Evolutionary conservation across 805 yeast species (phyloP).

Genomic region (Wickerhamomyces silvicola): DNA sequence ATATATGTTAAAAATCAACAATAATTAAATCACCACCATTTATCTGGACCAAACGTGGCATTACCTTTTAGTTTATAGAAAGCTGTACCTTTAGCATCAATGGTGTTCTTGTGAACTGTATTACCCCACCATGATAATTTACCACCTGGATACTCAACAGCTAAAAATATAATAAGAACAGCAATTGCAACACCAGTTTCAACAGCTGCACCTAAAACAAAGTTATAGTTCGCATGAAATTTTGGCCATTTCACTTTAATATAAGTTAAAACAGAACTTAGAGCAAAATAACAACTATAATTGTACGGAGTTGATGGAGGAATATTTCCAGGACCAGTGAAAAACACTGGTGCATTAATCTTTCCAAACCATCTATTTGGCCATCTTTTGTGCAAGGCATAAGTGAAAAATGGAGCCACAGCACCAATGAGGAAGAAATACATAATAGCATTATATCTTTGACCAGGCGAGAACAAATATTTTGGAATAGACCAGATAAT

Average conservation of each 20-base stretch:
- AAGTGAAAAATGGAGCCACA: slow-evolving; percentile 32
- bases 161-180: slow-evolving; percentile 47
- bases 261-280: slow-evolving; percentile 38
- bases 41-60: slow-evolving; percentile 41
- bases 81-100: slow-evolving; percentile 29
- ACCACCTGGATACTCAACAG: slow-evolving; percentile 41
- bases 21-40: slow-evolving; percentile 34
- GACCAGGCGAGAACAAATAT: slow-evolving; percentile 39
- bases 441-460: slow-evolving; percentile 47
- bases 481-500: slow-evolving; percentile 49
- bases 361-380: slow-evolving; percentile 29
- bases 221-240: slow-evolving; percentile 60
- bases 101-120: slow-evolving; percentile 35
- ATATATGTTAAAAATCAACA: not conserved
- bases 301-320: slow-evolving; percentile 75
- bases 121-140: slow-evolving; percentile 56
- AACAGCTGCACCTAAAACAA: slow-evolving; percentile 53
- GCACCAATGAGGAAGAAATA: slow-evolving; percentile 52
- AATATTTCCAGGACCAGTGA: slow-evolving; percentile 51
- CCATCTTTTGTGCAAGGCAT: slow-evolving; percentile 20
- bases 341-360: slow-evolving; percentile 58
- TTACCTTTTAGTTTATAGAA: slow-evolving; percentile 31
- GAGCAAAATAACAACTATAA: slow-evolving; percentile 46
- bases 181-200: slow-evolving; percentile 60
- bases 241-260: slow-evolving; percentile 40